Evolutionary conservation across 2,329 filamentous ascomycete genomes (phyloP).

Genomic region (Mycosphaerella sp.): DNA sequence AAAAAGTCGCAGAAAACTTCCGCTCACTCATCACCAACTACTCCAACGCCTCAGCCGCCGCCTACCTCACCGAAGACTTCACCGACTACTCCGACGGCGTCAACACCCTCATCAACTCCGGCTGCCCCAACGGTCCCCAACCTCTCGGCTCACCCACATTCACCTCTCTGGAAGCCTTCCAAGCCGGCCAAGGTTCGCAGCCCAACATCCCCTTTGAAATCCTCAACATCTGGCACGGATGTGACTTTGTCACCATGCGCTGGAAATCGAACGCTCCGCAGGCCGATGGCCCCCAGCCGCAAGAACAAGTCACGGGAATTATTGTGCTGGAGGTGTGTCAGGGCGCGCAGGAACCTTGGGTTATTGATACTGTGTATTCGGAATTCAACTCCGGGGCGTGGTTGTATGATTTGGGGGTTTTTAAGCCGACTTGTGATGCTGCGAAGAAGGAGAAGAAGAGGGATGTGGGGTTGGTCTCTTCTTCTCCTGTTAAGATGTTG

Average conservation of each 20-base stretch:
- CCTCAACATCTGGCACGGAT: constrained; percentile 32
- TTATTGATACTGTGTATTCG: constrained; percentile 30
- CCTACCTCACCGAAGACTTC: constrained; percentile 25
- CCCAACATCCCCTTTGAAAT: constrained; percentile 31
- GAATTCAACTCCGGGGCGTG: constrained; percentile 32
- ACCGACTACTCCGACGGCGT: constrained; percentile 31
- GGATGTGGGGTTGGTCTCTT: background rate
- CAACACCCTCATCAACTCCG: constrained; percentile 30
- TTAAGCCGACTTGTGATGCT: constrained; percentile 20
- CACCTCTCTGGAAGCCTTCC: constrained; percentile 25
- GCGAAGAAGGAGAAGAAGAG: constrained; percentile 9
- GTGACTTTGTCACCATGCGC: constrained; percentile 30
- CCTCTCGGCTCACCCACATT: constrained; percentile 28
- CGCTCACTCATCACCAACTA: constrained; percentile 29
- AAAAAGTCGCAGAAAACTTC: constrained; percentile 29
- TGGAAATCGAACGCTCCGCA: constrained; percentile 24
- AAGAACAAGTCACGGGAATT: constrained; percentile 27
- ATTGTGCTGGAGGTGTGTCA: constrained; percentile 26
- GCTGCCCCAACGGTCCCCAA: constrained; percentile 21
- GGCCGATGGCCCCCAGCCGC: constrained; percentile 14
- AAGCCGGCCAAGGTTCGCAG: constrained; percentile 29
- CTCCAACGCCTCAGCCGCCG: constrained; percentile 23
- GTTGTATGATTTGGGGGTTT: constrained; percentile 26
- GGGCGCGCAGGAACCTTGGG: constrained; percentile 23
- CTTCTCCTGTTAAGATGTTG: background rate